These are phyloP conservation scores for Porcisia hertigi DNA, from an alignment of 208 protist genomes.

Conservation along the genomic window DNA sequence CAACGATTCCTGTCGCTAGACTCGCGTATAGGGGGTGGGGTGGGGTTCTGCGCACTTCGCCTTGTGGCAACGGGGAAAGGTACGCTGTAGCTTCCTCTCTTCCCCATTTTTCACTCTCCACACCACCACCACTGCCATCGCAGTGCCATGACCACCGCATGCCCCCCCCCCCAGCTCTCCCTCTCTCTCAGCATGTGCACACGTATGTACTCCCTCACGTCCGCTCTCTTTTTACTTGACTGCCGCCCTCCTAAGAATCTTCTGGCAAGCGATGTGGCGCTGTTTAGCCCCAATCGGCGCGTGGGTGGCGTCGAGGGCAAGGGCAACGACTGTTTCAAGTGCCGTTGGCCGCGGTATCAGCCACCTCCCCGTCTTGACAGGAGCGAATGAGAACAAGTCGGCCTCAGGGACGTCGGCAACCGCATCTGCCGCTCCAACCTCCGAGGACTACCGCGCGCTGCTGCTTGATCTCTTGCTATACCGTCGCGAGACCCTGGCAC, in stretches of 20 bases:
- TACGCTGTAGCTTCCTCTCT: not conserved
- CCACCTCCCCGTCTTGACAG: not conserved
- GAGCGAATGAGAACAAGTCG: not conserved
- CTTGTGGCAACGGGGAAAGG: not conserved
- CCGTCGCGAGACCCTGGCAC: slow-evolving; percentile 61
- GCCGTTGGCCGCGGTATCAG: not conserved
- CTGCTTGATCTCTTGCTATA: slow-evolving; percentile 77
- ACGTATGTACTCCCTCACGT: not conserved
- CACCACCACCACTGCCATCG: not conserved
- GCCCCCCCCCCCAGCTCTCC: not conserved
- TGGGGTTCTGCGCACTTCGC: not conserved
- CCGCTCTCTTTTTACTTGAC: not conserved
- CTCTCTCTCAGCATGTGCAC: not conserved
- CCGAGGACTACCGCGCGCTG: slow-evolving; percentile 72
- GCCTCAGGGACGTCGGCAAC: not conserved
- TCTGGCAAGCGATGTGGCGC: slow-evolving; percentile 5
- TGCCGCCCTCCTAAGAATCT: not conserved
- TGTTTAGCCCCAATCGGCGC: not conserved
- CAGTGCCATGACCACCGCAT: not conserved
- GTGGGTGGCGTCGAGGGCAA: not conserved
- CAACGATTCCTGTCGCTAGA: not conserved
- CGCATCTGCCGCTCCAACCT: slow-evolving; percentile 6
- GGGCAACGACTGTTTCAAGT: not conserved
- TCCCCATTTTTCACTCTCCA: not conserved
- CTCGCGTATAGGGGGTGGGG: not conserved